phyloP scores from a whole-genome alignment of 2,329 filamentous ascomycete genomes.

The Orbilia quercus region DNA sequence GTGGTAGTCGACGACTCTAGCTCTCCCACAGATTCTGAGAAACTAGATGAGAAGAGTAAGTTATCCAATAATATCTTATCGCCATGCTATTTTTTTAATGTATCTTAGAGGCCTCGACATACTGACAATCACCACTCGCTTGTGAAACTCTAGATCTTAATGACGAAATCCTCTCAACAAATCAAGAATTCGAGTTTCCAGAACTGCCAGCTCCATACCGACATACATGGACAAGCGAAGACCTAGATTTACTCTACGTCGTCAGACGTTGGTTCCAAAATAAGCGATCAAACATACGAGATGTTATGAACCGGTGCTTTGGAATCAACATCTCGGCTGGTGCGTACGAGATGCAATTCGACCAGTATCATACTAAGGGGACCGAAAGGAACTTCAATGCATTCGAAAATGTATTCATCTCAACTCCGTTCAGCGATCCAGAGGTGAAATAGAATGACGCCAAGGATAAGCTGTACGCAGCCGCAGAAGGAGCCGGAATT shows the following conservation, averaged over 20 bases:
- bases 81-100: too few relatives aligned
- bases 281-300: constrained; percentile 22
- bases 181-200: constrained; percentile 1
- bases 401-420: constrained; percentile 41
- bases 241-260: constrained; percentile 37
- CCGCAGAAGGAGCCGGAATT: constrained; percentile 29
- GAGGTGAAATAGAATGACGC: constrained; percentile 20
- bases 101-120: too few relatives aligned
- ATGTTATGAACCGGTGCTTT: constrained; percentile 44
- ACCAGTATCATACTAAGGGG: constrained; percentile 22
- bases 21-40: too few relatives aligned
- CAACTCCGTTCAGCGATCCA: constrained; percentile 38
- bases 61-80: too few relatives aligned
- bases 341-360: constrained; percentile 49
- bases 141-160: neutral
- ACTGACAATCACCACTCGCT: too few relatives aligned
- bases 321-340: constrained; percentile 42
- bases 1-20: too few relatives aligned
- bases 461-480: constrained; percentile 39
- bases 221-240: constrained; percentile 24
- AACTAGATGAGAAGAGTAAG: too few relatives aligned
- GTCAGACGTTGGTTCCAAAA: constrained; percentile 38
- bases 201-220: constrained; percentile 23
- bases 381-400: constrained; percentile 30
- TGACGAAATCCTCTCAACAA: neutral